Percentiles rank a stretch among this genome's conserved stretches.
Conservation (phyloP, 106 monocot genomes). For the Phalaenopsis aphrodite region DNA sequence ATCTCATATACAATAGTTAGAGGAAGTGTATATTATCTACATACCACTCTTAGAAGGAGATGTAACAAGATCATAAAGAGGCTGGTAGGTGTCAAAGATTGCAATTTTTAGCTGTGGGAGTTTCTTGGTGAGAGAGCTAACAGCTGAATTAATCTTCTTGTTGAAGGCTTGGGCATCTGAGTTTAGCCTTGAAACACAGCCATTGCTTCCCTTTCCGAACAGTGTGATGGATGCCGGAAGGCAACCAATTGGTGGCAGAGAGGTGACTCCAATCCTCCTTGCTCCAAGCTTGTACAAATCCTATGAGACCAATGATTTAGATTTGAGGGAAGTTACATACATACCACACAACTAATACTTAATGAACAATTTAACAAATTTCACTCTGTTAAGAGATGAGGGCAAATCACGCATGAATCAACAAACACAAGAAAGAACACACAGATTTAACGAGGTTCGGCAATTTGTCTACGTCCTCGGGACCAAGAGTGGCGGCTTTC, state of each 20-base stretch:
- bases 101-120: slow-evolving; percentile 49
- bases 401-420: too few relatives aligned
- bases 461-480: too few relatives aligned
- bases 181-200: slow-evolving; percentile 61
- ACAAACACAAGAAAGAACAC: too few relatives aligned
- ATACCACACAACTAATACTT: too few relatives aligned
- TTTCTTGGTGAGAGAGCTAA: slow-evolving; percentile 30
- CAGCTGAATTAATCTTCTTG: slow-evolving; percentile 41
- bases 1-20: not conserved
- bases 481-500: too few relatives aligned
- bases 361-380: too few relatives aligned
- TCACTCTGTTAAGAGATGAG: too few relatives aligned
- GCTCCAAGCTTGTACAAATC: slow-evolving; percentile 60
- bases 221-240: slow-evolving; percentile 65
- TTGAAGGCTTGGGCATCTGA: slow-evolving; percentile 58
- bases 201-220: slow-evolving; percentile 63
- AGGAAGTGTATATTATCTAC: not conserved
- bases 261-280: slow-evolving; percentile 65
- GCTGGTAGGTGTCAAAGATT: slow-evolving; percentile 74
- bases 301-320: slow-evolving; percentile 10
- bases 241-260: slow-evolving; percentile 73
- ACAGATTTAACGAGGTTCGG: too few relatives aligned
- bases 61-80: slow-evolving; percentile 45
- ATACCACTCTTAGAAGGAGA: slow-evolving; percentile 47
- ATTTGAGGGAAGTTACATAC: too few relatives aligned